phyloP scores from a whole-genome alignment of 164 flowering plant genomes.

The Magnolia officinalis region DNA sequence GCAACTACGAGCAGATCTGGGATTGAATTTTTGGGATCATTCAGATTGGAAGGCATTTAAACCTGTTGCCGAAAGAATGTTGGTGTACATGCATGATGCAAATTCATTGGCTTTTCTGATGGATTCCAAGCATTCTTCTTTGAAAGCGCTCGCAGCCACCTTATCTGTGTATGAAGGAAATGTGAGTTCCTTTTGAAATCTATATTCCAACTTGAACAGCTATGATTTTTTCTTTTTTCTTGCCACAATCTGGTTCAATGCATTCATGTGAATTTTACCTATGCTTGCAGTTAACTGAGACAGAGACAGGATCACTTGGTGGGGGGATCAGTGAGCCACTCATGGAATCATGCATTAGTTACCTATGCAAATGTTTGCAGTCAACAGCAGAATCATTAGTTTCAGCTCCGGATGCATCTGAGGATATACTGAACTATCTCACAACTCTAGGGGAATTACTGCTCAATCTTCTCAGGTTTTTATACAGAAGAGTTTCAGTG shows the following conservation, averaged over 20 bases:
- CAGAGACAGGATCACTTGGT: conserved; percentile 20
- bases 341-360: conserved; percentile 44
- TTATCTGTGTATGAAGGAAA: conserved; percentile 37
- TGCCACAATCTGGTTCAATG: not conserved
- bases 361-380: conserved; percentile 44
- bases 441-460: conserved; percentile 69
- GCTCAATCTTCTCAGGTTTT: conserved; percentile 43
- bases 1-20: conserved; percentile 47
- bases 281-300: conserved; percentile 37
- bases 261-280: not conserved
- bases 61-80: conserved; percentile 51
- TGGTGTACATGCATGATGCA: conserved; percentile 48
- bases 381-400: conserved; percentile 39
- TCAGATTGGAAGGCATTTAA: conserved; percentile 67
- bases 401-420: conserved; percentile 35
- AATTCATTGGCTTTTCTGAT: conserved; percentile 49
- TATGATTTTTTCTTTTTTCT: not conserved
- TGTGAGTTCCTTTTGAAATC: conserved; percentile 38
- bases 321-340: conserved; percentile 39
- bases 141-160: conserved; percentile 51
- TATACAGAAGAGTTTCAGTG: conserved; percentile 16
- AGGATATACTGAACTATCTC: conserved; percentile 45
- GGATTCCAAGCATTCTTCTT: conserved; percentile 55
- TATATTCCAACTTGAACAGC: not conserved
- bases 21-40: conserved; percentile 70